Conservation (phyloP, 1,284 basidiomycete genomes). For the Cerioporus squamosus region DNA sequence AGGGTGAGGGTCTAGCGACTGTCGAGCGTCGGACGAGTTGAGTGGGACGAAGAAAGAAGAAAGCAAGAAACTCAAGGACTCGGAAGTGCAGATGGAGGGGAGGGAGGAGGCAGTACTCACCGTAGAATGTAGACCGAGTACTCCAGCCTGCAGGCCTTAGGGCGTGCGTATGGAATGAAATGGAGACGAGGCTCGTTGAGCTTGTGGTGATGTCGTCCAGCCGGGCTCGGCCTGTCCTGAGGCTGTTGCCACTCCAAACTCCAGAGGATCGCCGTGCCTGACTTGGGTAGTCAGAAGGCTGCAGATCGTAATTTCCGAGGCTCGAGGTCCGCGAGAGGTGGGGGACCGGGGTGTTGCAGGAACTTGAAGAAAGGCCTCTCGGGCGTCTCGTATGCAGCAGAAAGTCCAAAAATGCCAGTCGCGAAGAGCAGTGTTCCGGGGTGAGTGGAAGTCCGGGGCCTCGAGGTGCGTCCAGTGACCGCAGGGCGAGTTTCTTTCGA, state of each 20-base stretch:
- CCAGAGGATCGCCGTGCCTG: not conserved
- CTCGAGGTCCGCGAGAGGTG: not conserved
- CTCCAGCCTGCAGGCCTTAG: not conserved
- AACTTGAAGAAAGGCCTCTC: too few species aligned
- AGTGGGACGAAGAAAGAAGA: not conserved
- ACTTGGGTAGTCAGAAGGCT: not conserved
- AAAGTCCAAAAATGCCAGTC: too few species aligned
- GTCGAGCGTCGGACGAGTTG: too few species aligned
- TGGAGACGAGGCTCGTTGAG: not conserved
- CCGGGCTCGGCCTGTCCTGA: not conserved
- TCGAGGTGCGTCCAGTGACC: not conserved
- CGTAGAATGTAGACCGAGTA: not conserved
- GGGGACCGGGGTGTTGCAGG: too few species aligned
- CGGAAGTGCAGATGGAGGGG: not conserved
- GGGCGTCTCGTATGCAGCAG: too few species aligned
- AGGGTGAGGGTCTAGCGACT: not conserved
- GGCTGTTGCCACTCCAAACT: not conserved
- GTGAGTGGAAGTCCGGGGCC: not conserved
- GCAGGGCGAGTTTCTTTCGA: too few species aligned
- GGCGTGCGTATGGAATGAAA: not conserved
- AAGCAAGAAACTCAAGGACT: too few species aligned
- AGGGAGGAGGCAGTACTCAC: not conserved
- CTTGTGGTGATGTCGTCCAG: constrained; percentile 3
- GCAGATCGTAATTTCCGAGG: too few species aligned
- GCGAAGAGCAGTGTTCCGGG: too few species aligned